Evolutionary conservation across 495 filamentous ascomycete genomes (phyloP), one percentile per base, ranked within the genome.

Genomic region (Corynascus novoguineensis): DNA sequence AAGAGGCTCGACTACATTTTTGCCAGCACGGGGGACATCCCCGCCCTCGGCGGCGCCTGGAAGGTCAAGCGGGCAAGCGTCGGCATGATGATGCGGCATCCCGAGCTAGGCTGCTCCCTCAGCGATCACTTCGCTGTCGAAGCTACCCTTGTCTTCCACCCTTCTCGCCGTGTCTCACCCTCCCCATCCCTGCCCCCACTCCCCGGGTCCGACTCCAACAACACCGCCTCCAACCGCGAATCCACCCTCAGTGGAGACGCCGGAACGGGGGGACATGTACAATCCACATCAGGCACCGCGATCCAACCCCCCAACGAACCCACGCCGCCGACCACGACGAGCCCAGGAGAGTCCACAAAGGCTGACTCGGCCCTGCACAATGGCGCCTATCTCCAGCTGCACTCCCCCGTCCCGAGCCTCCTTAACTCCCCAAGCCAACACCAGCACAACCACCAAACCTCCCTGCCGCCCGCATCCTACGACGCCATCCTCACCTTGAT

Each of bases 1-100:
- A 92, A 95, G 68, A 76, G 93, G 19, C 78, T 97, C n/a, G 95
- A 98, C 71, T 98, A 97, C 72, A 88, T 97, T 60, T 98, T 98
- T 66, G 74, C 71, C 62, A 64, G 67, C 10, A 35, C 65, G 25
- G 66, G 68, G 24, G 61, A 65, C 55, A 47, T 64, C 47, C 29
- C 54, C 24, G 53, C 60, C 32, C 64, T 61, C 31, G 65, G 60
- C 29, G 73, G 64, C 48, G 71, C 70, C 29, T 97, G 90, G 86
- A 71, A 75, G 4, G 84, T 97, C 55, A 77, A 84, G 53, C 72
- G 77, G 8, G 83, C 79, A 10, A 77, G 78, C 15, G 85, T 98
- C 0, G 83, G 86, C 46, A 95, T 97, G 88, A 88, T 83, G 50
- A 78, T 85, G 62, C 80, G 88, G 4, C 93, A 97, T 75, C 90